A percentile compares a stretch with the other conserved stretches of the same genome.
Conservation (phyloP, 139 green algal genomes). For the Chlamydomonas schloesseri region DNA sequence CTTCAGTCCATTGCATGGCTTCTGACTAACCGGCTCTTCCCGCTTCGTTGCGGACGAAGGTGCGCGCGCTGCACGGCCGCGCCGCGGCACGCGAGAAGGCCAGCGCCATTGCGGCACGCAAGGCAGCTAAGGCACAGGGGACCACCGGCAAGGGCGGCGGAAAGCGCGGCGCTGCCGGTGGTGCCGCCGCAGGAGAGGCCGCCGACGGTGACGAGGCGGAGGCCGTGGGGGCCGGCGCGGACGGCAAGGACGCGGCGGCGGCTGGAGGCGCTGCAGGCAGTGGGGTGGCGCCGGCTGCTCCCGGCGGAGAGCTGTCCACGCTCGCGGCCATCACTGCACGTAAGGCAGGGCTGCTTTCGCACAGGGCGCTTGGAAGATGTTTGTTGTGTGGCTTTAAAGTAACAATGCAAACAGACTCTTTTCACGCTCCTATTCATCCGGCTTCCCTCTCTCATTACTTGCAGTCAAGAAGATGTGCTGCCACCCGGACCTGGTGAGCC, state of each 20-base stretch:
- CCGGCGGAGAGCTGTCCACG: constrained; percentile 12
- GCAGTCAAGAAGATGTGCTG: constrained; percentile 97
- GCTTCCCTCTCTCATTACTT: too few species aligned
- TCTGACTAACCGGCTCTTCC: too few species aligned
- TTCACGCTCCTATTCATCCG: too few species aligned
- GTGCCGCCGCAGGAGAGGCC: too few species aligned
- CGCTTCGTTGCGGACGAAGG: constrained; percentile 8
- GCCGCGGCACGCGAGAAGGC: constrained; percentile 17
- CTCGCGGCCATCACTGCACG: constrained; percentile 86
- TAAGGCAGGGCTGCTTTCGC: background rate
- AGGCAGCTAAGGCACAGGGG: background rate
- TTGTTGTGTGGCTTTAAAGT: too few species aligned
- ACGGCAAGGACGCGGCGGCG: background rate
- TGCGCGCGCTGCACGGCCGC: constrained; percentile 47
- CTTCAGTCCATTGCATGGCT: too few species aligned
- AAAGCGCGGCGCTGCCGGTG: too few species aligned
- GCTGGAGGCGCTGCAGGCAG: constrained; percentile 55
- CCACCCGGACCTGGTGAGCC: constrained; percentile 93
- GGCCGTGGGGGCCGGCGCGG: background rate
- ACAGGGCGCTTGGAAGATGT: too few species aligned
- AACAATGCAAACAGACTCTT: too few species aligned
- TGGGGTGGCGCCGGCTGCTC: constrained; percentile 40
- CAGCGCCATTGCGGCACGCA: background rate
- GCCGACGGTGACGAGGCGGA: background rate
- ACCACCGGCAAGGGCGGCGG: background rate